Conservation (phyloP, 176 grass and related monocot genomes). For the Alloteropsis semialata region DNA sequence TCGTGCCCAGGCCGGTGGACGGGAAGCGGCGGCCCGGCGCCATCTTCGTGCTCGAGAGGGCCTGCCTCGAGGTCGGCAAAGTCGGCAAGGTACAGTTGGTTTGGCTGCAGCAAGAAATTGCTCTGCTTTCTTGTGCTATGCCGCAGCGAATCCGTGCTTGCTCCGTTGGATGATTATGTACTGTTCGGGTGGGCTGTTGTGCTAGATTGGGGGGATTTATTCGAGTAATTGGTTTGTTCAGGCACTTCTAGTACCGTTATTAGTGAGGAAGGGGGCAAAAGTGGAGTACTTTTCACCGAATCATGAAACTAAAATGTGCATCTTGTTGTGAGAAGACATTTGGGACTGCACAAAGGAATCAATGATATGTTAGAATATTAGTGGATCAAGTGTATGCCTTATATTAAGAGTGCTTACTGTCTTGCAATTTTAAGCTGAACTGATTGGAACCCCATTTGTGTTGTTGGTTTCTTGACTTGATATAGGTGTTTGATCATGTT, state of each 20-base stretch:
- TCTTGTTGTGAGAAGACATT: background rate
- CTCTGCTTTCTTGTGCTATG: background rate
- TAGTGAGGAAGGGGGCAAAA: background rate
- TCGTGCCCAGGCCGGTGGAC: conserved; percentile 48
- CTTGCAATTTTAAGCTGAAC: background rate
- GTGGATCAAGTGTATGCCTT: background rate
- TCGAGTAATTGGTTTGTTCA: background rate
- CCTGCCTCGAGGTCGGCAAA: conserved; percentile 92
- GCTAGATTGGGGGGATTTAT: background rate
- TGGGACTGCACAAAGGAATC: background rate
- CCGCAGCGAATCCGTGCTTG: background rate
- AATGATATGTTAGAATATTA: background rate
- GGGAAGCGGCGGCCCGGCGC: conserved; percentile 51
- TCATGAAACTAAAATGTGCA: background rate
- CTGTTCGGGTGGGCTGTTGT: background rate
- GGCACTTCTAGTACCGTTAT: background rate
- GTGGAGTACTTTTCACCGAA: background rate
- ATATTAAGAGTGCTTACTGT: background rate
- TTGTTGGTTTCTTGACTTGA: background rate
- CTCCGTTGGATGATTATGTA: background rate
- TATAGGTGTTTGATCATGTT: background rate
- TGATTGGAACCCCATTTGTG: background rate
- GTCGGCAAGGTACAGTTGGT: conserved; percentile 73
- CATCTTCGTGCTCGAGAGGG: conserved; percentile 89
- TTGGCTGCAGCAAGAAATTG: background rate